Conservation (phyloP, 306 rosid genomes). For the Medicago truncatula region DNA sequence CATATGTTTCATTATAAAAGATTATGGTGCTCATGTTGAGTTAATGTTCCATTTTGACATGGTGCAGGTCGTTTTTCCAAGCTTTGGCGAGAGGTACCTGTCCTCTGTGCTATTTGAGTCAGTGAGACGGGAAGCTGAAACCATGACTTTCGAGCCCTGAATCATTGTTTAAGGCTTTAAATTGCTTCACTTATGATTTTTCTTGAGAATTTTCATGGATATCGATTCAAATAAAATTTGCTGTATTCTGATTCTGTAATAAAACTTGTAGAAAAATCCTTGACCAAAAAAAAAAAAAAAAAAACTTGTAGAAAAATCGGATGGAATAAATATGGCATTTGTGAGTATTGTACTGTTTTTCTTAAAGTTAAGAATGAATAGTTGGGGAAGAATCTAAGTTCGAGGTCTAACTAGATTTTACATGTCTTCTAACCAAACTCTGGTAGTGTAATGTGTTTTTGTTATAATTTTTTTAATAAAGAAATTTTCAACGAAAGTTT, state of each 20-base stretch:
- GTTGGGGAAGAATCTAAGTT: too few relatives aligned
- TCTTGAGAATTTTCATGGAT: background rate
- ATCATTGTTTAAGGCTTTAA: constrained; percentile 20
- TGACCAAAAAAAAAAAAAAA: too few relatives aligned
- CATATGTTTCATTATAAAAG: background rate
- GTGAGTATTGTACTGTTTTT: background rate
- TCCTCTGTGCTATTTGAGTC: constrained; percentile 81
- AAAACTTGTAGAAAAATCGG: constrained; percentile 1
- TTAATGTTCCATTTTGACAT: constrained; percentile 5
- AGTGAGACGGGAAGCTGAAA: constrained; percentile 67
- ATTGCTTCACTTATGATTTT: constrained; percentile 18
- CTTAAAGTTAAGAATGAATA: too few relatives aligned
- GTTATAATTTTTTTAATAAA: too few relatives aligned
- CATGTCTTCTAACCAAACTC: too few relatives aligned
- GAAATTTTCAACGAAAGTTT: too few relatives aligned
- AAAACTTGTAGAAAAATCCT: too few relatives aligned
- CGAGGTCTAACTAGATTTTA: too few relatives aligned
- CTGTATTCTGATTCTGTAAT: constrained; percentile 32
- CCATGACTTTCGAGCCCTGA: constrained; percentile 71
- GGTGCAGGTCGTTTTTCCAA: constrained; percentile 77
- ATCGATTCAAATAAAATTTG: background rate
- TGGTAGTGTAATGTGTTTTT: too few relatives aligned
- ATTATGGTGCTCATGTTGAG: constrained; percentile 12
- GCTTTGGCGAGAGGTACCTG: constrained; percentile 87
- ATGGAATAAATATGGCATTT: constrained; percentile 8